These are phyloP conservation scores for Helianthus tuberosus DNA, from an alignment of 129 eudicot genomes.

Conservation along the genomic window DNA sequence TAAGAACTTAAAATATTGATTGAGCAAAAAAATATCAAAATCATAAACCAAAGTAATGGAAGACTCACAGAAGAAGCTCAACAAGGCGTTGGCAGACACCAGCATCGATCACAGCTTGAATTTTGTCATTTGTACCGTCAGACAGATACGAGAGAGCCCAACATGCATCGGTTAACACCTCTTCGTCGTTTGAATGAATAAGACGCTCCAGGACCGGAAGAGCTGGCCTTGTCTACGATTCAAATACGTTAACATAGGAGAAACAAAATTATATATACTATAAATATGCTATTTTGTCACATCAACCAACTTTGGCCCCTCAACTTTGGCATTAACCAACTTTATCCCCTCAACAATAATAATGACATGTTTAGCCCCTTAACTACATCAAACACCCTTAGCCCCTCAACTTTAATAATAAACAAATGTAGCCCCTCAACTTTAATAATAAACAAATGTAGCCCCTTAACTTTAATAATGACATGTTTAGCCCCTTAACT, in stretches of 20 bases:
- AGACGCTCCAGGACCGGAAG: constrained; percentile 80
- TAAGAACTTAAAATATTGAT: neutral
- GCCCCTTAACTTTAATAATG: no score
- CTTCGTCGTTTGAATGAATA: constrained; percentile 75
- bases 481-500: no score
- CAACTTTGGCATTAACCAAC: no score
- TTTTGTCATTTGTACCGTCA: constrained; percentile 87
- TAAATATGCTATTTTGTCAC: no score
- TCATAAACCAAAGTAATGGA: neutral
- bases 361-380: no score
- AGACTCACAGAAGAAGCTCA: constrained; percentile 87
- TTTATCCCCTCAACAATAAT: no score
- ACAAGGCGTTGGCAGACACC: constrained; percentile 79
- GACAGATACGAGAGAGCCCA: constrained; percentile 93
- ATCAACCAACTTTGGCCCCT: no score
- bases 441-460: no score
- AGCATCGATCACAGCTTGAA: constrained; percentile 86
- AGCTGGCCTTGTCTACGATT: constrained; percentile 70
- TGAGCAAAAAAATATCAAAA: neutral
- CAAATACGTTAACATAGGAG: neutral
- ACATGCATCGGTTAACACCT: constrained; percentile 89
- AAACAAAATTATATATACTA: neutral
- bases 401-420: no score
- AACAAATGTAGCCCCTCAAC: no score
- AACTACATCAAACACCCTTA: no score